Percentiles rank a stretch among this genome's conserved stretches.
Evolutionary conservation across 2,329 filamentous ascomycete species (phyloP).

Genomic region (Pezicula neosporulosa): DNA sequence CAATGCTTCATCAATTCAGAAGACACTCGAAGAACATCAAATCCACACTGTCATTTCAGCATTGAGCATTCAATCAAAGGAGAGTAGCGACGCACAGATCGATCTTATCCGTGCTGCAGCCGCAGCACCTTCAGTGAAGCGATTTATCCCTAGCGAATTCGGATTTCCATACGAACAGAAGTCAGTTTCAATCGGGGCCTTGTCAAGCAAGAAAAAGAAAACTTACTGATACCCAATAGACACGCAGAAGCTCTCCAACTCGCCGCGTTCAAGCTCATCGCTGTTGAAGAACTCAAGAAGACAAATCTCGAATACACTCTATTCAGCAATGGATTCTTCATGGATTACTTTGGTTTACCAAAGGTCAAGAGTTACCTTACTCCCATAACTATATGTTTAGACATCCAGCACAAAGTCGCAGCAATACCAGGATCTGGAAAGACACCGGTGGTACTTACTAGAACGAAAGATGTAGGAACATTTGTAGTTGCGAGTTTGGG

Average conservation of each 20-base stretch:
- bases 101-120: constrained; percentile 31
- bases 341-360: constrained; percentile 18
- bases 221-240: too few relatives aligned
- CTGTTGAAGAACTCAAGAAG: constrained; percentile 4
- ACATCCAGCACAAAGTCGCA: constrained; percentile 16
- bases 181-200: not conserved
- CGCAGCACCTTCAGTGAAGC: constrained; percentile 20
- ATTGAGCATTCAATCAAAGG: constrained; percentile 5
- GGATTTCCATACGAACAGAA: constrained; percentile 32
- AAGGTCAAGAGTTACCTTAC: constrained; percentile 16
- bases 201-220: too few relatives aligned
- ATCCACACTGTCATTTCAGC: constrained; percentile 4
- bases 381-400: constrained; percentile 14
- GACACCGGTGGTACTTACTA: constrained; percentile 14
- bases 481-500: constrained; percentile 19
- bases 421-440: constrained; percentile 21
- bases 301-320: constrained; percentile 18
- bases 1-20: constrained; percentile 1
- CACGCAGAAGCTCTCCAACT: too few relatives aligned
- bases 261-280: not conserved
- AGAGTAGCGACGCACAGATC: constrained; percentile 28
- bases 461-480: constrained; percentile 22
- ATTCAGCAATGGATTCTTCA: constrained; percentile 17
- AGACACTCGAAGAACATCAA: constrained; percentile 28
- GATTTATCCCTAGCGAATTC: constrained; percentile 36